Evolutionary conservation across 1,284 basidiomycete species (phyloP).

Genomic region (Puccinia triticina): DNA sequence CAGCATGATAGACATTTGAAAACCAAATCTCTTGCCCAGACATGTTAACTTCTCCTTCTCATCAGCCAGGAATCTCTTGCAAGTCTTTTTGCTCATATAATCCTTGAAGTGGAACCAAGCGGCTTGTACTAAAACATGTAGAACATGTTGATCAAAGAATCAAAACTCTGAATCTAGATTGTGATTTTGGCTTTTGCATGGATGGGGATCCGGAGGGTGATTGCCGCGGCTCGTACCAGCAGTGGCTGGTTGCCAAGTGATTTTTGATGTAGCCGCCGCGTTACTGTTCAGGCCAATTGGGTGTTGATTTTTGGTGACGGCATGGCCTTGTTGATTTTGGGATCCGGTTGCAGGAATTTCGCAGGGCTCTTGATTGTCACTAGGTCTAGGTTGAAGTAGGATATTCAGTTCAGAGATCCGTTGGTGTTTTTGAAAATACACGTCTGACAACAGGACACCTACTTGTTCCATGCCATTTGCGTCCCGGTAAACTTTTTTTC

Average conservation of each 20-base stretch:
- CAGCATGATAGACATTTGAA: background rate
- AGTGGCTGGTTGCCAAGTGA: background rate
- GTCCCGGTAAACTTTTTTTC: background rate
- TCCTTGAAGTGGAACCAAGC: slow-evolving; percentile 6
- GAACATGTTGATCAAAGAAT: slow-evolving; percentile 6
- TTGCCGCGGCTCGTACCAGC: background rate
- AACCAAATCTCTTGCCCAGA: background rate
- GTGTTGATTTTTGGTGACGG: background rate
- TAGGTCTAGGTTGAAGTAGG: background rate
- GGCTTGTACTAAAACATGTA: background rate
- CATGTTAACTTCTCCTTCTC: background rate
- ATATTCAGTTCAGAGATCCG: background rate
- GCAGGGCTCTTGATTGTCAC: background rate
- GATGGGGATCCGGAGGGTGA: background rate
- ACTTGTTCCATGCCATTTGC: background rate
- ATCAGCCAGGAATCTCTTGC: background rate
- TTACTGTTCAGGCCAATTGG: background rate
- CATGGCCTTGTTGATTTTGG: background rate
- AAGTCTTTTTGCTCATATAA: slow-evolving; percentile 7
- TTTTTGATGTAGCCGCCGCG: background rate
- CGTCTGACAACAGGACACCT: background rate
- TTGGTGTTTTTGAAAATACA: background rate
- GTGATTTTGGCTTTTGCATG: too few relatives aligned
- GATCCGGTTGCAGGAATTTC: background rate
- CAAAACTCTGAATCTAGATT: background rate